Percentiles rank a stretch among this genome's conserved stretches.
phyloP scores from a whole-genome alignment of 805 yeast species.

The Jamesozyma gamospora region DNA sequence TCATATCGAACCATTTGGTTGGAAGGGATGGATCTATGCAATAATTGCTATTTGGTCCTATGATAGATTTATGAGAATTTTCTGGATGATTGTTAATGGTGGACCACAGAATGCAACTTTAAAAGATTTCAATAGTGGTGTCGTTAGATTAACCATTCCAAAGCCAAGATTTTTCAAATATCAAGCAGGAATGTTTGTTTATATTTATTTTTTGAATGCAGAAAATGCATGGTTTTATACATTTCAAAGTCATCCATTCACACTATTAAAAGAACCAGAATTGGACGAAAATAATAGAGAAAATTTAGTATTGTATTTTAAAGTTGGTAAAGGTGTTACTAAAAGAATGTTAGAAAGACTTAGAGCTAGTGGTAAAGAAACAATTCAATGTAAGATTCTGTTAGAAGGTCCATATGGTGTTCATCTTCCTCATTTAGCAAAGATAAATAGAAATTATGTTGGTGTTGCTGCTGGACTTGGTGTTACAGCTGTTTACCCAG shows the following conservation, averaged over 20 bases:
- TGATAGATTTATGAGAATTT: constrained; percentile 41
- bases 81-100: constrained; percentile 28
- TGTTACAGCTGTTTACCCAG: constrained; percentile 41
- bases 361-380: constrained; percentile 22
- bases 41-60: constrained; percentile 39
- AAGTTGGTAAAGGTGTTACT: constrained; percentile 52
- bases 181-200: constrained; percentile 48
- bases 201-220: constrained; percentile 45
- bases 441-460: constrained; percentile 32
- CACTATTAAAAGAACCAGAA: constrained; percentile 36
- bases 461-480: constrained; percentile 46
- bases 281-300: constrained; percentile 23
- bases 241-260: constrained; percentile 63
- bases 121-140: constrained; percentile 22
- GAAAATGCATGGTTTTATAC: constrained; percentile 39
- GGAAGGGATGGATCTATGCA: constrained; percentile 42
- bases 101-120: constrained; percentile 19
- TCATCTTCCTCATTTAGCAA: constrained; percentile 28
- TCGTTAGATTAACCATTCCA: constrained; percentile 33
- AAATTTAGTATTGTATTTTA: constrained; percentile 34
- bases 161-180: constrained; percentile 40
- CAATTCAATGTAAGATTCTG: constrained; percentile 31
- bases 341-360: constrained; percentile 31
- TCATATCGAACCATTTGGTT: constrained; percentile 46
- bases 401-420: constrained; percentile 60